Evolutionary conservation across 2,329 filamentous ascomycete species (phyloP).

Genomic region (Volutella citrinella): DNA sequence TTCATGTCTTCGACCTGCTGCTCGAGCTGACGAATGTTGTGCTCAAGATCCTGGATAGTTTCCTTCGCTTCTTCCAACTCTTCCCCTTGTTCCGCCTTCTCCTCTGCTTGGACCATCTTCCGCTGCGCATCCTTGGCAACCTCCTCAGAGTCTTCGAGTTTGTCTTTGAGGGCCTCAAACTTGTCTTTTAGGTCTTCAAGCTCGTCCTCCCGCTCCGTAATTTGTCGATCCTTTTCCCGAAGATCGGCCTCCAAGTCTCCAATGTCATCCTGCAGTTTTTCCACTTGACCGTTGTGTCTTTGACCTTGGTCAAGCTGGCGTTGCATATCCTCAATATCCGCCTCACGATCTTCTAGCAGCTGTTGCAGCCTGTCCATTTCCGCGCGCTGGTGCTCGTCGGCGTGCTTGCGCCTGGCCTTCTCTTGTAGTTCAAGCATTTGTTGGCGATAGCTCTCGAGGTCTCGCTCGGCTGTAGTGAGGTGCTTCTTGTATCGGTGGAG

Average conservation of each 20-base stretch:
- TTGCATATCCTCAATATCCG: slow-evolving; percentile 59
- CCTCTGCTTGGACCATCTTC: slow-evolving; percentile 53
- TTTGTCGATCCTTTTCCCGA: slow-evolving; percentile 69
- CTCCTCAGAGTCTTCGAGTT: slow-evolving; percentile 51
- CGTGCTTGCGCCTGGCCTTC: slow-evolving; percentile 72
- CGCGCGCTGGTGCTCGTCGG: slow-evolving; percentile 64
- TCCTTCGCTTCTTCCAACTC: slow-evolving; percentile 55
- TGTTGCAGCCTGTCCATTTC: slow-evolving; percentile 58
- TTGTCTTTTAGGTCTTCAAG: slow-evolving; percentile 63
- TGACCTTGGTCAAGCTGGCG: slow-evolving; percentile 56
- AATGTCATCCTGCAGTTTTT: slow-evolving; percentile 70
- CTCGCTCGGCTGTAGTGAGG: slow-evolving; percentile 76
- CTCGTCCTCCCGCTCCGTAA: slow-evolving; percentile 74
- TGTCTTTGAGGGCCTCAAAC: slow-evolving; percentile 57
- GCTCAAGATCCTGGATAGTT: slow-evolving; percentile 57
- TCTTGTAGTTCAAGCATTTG: slow-evolving; percentile 83
- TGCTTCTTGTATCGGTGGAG: slow-evolving; percentile 84
- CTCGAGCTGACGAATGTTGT: slow-evolving; percentile 51
- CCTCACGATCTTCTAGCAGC: slow-evolving; percentile 55
- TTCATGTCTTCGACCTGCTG: slow-evolving; percentile 53
- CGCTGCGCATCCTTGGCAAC: slow-evolving; percentile 55
- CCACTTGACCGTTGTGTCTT: slow-evolving; percentile 55
- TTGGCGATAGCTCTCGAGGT: slow-evolving; percentile 78
- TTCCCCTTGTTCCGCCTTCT: slow-evolving; percentile 49
- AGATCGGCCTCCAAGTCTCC: slow-evolving; percentile 73